Base-by-base conservation (phyloP, 2,329 filamentous ascomycete species). In the Monilinia fructicola region DNA sequence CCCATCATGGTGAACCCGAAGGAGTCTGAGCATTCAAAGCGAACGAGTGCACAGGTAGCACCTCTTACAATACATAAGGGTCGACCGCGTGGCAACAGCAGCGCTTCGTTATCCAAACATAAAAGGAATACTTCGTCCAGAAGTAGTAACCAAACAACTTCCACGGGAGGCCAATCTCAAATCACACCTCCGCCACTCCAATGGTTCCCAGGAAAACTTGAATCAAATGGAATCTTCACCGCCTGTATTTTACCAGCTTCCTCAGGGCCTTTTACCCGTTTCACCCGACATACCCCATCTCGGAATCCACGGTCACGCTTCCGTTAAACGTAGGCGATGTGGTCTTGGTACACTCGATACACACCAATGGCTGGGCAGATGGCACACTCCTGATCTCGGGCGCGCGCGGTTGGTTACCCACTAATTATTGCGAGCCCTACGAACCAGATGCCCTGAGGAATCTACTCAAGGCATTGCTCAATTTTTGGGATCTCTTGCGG, bases 281-380 rank as follows among this genome's bases (percentile, higher is more conserved):
- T 77, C 88, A 93, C 67, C 93, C 94, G 1, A 87, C 84, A 67
- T 88, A 89, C 73, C 85, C 90, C 53, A 86, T 92, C 68, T 87
- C 87, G n/a, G 91, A 93, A 67, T 90, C 90, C 14, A 95, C 92
- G 12, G 90, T 98, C 65, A 98, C 94, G 14, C 82, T 97, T 14
- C 90, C 93, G 28, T 84, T 99, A 66, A 91, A 91, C 72, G 90
- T 95, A 76, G 95, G 95, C 67, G 95, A 99, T 75, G 87, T 99
- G 59, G 90, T 99, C 64, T 80, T 99, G 67, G 90, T 99, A 28
- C 95, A 99, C 78, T 97, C 95, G 4, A 91, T 98, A 71, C 95
- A 99, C 78, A 95, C 92, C 68, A 99, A 98, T 80, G 95, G 95
- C 72, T 99, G 95, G 95, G 95, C 95, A 42, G 95, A 99, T 77